phyloP scores from a whole-genome alignment of 331 rosid species.

The Stylosanthes scabra region DNA sequence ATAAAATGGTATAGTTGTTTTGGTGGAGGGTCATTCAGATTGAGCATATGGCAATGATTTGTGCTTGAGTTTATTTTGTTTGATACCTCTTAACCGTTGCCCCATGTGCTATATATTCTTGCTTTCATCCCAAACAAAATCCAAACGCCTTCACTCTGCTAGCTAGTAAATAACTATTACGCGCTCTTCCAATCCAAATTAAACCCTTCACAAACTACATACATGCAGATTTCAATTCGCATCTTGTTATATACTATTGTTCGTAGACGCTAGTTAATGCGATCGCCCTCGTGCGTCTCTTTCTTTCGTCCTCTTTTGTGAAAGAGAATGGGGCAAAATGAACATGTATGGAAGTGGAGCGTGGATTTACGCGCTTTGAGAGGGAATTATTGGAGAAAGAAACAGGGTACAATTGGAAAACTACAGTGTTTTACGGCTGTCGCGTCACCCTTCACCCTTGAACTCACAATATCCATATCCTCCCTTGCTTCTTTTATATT shows the following conservation, averaged over 20 bases:
- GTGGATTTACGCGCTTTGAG: constrained; percentile 11
- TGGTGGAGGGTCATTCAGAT: too few relatives aligned
- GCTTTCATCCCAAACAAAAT: constrained; percentile 36
- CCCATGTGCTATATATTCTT: constrained; percentile 52
- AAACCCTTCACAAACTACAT: too few relatives aligned
- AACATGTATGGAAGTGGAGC: background rate
- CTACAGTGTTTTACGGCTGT: constrained; percentile 23
- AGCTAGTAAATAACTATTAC: background rate
- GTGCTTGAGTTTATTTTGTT: constrained; percentile 28
- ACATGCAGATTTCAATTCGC: too few relatives aligned
- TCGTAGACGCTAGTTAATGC: background rate
- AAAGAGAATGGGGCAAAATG: background rate
- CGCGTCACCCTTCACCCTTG: constrained; percentile 27
- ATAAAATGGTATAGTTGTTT: too few relatives aligned
- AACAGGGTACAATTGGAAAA: background rate
- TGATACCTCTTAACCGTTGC: constrained; percentile 34
- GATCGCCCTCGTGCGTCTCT: background rate
- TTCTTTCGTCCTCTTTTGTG: background rate
- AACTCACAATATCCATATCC: background rate
- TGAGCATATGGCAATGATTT: background rate
- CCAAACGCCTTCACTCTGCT: constrained; percentile 11
- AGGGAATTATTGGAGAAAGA: background rate
- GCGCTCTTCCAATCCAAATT: background rate
- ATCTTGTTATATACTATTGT: too few relatives aligned
- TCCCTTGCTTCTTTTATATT: too few relatives aligned